Conservation (phyloP, 2,329 filamentous ascomycete species). For the Xylariaceae sp. region DNA sequence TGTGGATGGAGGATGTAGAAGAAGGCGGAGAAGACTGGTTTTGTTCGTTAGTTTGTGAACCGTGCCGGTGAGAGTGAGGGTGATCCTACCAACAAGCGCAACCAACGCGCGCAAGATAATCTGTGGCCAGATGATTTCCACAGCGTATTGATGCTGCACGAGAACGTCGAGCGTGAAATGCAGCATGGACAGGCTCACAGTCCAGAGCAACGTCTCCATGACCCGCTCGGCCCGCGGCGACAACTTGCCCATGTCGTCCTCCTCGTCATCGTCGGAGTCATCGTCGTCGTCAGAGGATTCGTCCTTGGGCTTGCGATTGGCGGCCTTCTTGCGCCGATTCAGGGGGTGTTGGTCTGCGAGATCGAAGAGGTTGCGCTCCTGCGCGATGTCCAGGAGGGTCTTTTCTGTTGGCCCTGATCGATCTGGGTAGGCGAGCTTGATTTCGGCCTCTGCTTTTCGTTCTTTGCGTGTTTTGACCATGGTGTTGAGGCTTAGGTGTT, state of each 20-base stretch:
- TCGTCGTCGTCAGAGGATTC: constrained; percentile 18
- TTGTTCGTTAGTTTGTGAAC: constrained; percentile 2
- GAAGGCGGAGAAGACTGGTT: constrained; percentile 48
- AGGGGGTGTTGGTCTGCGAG: constrained; percentile 40
- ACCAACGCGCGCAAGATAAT: constrained; percentile 48
- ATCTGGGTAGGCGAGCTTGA: constrained; percentile 65
- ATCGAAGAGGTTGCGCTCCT: constrained; percentile 55
- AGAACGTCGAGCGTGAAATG: constrained; percentile 76
- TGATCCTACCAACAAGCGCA: constrained; percentile 47
- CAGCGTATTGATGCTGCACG: constrained; percentile 73
- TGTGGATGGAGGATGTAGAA: constrained; percentile 55
- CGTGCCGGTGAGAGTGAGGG: too few relatives aligned
- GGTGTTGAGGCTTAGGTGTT: neutral
- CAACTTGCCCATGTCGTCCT: constrained; percentile 25
- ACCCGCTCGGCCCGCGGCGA: constrained; percentile 46
- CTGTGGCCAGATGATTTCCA: constrained; percentile 53
- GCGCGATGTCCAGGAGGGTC: constrained; percentile 69
- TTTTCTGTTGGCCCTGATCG: constrained; percentile 55
- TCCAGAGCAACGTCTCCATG: constrained; percentile 54
- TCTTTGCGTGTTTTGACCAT: constrained; percentile 50
- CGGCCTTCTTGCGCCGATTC: constrained; percentile 25
- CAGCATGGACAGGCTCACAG: constrained; percentile 60
- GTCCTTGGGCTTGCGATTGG: constrained; percentile 31
- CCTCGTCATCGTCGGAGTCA: constrained; percentile 15
- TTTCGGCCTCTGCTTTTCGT: constrained; percentile 41